Evolutionary conservation across 2,329 filamentous ascomycete species (phyloP), one percentile per base, ranked within the genome.

Genomic region (Mollisia scopiformis): DNA sequence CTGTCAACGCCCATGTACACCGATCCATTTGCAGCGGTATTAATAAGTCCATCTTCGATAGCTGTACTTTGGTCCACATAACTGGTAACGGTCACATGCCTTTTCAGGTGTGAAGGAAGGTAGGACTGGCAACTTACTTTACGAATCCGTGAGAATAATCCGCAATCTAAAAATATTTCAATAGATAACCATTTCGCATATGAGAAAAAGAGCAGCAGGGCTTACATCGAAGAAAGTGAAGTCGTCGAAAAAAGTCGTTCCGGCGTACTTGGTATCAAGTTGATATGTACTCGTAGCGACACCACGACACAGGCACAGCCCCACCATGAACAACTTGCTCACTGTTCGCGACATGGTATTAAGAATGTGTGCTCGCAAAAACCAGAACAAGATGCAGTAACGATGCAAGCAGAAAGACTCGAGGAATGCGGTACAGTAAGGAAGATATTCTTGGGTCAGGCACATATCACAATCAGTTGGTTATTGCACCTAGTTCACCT

Each of bases 1-100:
- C 82, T 76, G 75, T 93, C 90, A 47, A 89, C 87, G 39, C 89
- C 88, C 59, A 93, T 84, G 72, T 87, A 89, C 67, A 91, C 77
- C 59, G 79, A 79, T 53, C 78, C 77, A 61, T 82, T 77, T 50
- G 35, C 13, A 2, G 21, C 31, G 13, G 39, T 54, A 7, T 53
- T 51, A 8, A 63, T 60, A 14, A 92, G 79, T 19, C 82, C 82
- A 39, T 76, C 46, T 19, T 25, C 28, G 13, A 33, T 27, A 19
- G 62, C 64, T 21, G 55, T 35, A 4, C 47, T 13, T n/a, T 35
- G 19, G 51, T 78, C 72, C 63, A 81, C 83, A 64, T 82, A 83
- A 62, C 88, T 86, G 11, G 91, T 21, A 28, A 25, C 16, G 5
- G 35, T 55, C 23, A 41, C 79, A 25, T 82, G 81, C 43, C 76